These are phyloP conservation scores for Hericium rajendrae DNA, from an alignment of 768 basidiomycete genomes.

Conservation along the genomic window DNA sequence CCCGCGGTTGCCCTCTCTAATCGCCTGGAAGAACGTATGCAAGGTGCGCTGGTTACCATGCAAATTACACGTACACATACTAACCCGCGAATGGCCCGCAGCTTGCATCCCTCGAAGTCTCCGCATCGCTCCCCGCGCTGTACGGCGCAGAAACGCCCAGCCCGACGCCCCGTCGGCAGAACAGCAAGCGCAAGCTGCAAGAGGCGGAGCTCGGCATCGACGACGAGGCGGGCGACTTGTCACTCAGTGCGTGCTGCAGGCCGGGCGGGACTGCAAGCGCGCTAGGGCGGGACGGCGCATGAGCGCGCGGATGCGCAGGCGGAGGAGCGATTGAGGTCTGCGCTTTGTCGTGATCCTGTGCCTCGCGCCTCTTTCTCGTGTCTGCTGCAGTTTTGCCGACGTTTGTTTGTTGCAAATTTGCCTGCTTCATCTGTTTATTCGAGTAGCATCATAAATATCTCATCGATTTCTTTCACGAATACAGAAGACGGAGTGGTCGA, in stretches of 20 bases:
- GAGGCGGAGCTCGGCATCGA: background rate
- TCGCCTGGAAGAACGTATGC: slow-evolving; percentile 4
- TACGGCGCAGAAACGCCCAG: background rate
- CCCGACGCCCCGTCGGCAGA: background rate
- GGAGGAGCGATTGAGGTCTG: too few relatives aligned
- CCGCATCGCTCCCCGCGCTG: background rate
- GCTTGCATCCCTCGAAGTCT: background rate
- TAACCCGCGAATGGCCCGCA: background rate
- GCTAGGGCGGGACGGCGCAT: background rate
- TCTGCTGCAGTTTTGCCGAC: too few relatives aligned
- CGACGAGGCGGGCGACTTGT: background rate
- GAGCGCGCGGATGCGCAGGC: too few relatives aligned
- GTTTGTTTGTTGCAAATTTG: too few relatives aligned
- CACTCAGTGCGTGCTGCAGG: background rate
- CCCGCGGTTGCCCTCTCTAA: slow-evolving; percentile 4
- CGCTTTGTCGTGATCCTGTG: too few relatives aligned
- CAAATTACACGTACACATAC: background rate
- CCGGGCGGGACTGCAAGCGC: background rate
- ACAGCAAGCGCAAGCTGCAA: background rate
- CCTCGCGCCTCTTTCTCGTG: too few relatives aligned
- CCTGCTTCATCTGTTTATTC: too few relatives aligned
- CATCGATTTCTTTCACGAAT: too few relatives aligned
- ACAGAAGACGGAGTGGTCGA: too few relatives aligned
- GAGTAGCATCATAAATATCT: too few relatives aligned
- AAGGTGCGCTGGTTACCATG: background rate